Base-by-base conservation (phyloP, 2,329 filamentous ascomycete species). In the Trichoderma polysporum region DNA sequence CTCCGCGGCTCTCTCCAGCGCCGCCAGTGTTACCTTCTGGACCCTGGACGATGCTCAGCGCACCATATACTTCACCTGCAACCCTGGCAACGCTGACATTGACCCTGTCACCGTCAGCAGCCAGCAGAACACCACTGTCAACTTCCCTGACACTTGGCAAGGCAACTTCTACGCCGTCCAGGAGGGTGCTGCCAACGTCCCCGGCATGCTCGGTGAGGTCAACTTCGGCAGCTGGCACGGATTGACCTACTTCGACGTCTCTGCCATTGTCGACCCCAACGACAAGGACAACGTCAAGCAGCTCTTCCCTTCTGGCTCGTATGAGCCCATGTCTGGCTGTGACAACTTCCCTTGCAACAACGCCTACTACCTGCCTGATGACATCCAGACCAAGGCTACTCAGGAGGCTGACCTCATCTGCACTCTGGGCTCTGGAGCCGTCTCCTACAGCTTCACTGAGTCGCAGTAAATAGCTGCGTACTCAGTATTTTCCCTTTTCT, bases 211-310 rank as follows among this genome's bases (percentile, higher is more conserved):
- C 66, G 83, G 83, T 63, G 83, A 85, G 79, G 78, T 84, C 65
- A 76, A 77, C 70, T 85, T 84, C 73, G 77, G 82, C 62, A 83
- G 81, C 73, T 85, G 76, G 76, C 72, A 75, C 61, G 84, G 78
- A 70, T 68, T 79, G 67, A 86, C 82, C 66, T 88, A 82, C 81
- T 88, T 85, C 67, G 85, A 88, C 69, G 84, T 88, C 69, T 86
- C 84, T 12, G 85, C 85, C 74, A 87, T 88, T 70, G 83, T 86
- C 71, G 77, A 84, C 75, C 76, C 83, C 59, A 73, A 73, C 45
- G 85, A 87, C 75, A 71, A 77, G 70, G 66, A 82, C 69, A 84
- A 84, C 71, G 80, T 88, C 72, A 85, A 87, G 81, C 76, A 82
- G 78, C 81, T 87, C 75, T 86, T 78, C 77, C 85, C 85, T 31